Conservation (phyloP, 2,329 filamentous ascomycete genomes). For the Neoascochyta sp. region DNA sequence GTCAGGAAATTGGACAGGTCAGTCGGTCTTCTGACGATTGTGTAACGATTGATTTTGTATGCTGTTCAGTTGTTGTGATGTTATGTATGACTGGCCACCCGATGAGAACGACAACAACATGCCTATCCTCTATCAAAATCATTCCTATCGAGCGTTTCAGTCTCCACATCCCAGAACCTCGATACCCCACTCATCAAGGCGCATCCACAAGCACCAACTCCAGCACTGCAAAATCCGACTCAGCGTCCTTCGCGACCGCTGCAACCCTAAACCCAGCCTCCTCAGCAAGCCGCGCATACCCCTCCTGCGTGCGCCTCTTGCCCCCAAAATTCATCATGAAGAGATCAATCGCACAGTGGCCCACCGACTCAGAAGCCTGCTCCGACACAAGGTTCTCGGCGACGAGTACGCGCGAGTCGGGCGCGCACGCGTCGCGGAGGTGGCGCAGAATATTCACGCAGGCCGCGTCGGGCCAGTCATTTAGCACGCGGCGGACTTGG, state of each 20-base stretch:
- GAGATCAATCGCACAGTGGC: constrained; percentile 5
- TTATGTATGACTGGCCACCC: no score
- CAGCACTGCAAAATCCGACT: constrained; percentile 6
- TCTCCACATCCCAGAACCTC: no score
- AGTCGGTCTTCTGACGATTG: no score
- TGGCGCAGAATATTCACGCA: constrained; percentile 5
- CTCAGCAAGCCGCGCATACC: constrained; percentile 5
- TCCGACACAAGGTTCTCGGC: constrained; percentile 5
- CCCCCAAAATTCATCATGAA: constrained; percentile 9
- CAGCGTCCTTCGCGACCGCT: constrained; percentile 4
- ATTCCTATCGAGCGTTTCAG: no score
- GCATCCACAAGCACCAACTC: constrained; percentile 7
- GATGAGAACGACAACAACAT: no score
- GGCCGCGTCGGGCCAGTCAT: constrained; percentile 7
- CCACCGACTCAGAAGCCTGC: constrained; percentile 3
- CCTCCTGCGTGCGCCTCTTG: constrained; percentile 6
- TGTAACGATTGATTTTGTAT: no score
- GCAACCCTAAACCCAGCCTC: constrained; percentile 6
- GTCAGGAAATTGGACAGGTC: no score
- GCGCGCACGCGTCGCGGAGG: constrained; percentile 4
- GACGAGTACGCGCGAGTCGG: constrained; percentile 6
- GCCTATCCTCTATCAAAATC: no score
- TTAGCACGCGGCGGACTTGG: constrained; percentile 6
- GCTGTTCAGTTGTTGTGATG: no score
- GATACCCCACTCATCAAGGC: no score